Conservation (phyloP, 768 basidiomycete species). For the Rhodotorula babjevae region DNA sequence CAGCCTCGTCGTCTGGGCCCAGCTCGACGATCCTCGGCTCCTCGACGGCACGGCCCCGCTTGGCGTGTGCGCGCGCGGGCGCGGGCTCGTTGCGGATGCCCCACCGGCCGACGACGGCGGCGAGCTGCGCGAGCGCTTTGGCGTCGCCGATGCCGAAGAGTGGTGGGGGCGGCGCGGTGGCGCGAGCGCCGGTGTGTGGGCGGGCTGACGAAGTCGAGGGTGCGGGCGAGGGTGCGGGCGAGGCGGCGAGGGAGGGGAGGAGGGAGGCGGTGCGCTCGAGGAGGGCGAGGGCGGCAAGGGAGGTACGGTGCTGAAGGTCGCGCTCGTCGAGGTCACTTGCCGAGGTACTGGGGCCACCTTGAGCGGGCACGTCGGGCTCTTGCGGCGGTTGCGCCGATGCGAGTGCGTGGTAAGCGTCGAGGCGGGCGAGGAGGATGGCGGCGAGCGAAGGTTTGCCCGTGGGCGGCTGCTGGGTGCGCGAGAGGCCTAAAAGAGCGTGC, state of each 20-base stretch:
- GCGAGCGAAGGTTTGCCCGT: constrained; percentile 2
- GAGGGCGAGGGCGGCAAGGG: not conserved
- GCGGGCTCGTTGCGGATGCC: not conserved
- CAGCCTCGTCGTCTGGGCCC: not conserved
- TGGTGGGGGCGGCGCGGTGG: constrained; percentile 7
- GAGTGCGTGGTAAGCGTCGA: not conserved
- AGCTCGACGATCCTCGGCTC: not conserved
- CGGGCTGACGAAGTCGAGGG: not conserved
- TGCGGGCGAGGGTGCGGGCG: not conserved
- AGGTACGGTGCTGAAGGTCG: not conserved
- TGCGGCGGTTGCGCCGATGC: not conserved
- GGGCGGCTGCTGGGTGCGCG: not conserved
- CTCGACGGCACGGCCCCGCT: not conserved
- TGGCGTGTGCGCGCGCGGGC: not conserved
- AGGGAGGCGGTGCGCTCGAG: not conserved
- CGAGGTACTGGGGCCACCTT: not conserved
- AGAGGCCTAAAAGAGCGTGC: not conserved
- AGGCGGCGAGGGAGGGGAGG: not conserved
- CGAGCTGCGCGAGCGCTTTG: constrained; percentile 11
- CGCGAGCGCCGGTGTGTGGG: not conserved
- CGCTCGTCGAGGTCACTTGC: not conserved
- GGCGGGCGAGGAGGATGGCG: constrained; percentile 2
- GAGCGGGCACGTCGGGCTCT: too few species aligned
- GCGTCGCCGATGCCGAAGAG: constrained; percentile 16
- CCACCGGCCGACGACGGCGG: constrained; percentile 23